A percentile compares a stretch with the other conserved stretches of the same genome.
Evolutionary conservation across 768 basidiomycete species (phyloP).

Genomic region (Mrakia blollopis): DNA sequence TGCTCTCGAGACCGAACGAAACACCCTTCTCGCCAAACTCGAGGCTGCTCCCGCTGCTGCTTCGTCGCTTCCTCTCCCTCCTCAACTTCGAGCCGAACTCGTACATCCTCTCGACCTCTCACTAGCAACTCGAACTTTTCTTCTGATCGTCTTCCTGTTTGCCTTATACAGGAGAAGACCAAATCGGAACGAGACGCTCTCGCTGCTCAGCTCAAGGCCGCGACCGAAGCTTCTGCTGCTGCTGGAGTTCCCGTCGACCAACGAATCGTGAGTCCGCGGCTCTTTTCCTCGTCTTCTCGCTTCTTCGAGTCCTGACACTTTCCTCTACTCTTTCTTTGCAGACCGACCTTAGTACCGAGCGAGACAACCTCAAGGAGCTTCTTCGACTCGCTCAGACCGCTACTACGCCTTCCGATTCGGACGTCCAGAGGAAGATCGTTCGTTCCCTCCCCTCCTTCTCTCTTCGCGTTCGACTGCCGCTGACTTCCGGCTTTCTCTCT

Average conservation of each 20-base stretch:
- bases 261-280: neutral
- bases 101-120: neutral
- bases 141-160: neutral
- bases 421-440: slow-evolving; percentile 11
- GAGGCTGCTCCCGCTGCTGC: slow-evolving; percentile 1
- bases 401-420: neutral
- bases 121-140: neutral
- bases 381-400: slow-evolving; percentile 7
- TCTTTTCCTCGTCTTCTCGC: neutral
- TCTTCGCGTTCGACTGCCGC: neutral
- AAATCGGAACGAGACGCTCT: slow-evolving; percentile 4
- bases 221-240: neutral
- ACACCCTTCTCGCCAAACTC: slow-evolving; percentile 8
- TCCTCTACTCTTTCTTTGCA: neutral
- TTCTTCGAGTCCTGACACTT: neutral
- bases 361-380: slow-evolving; percentile 8
- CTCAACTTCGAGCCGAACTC: neutral
- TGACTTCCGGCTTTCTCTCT: neutral
- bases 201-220: neutral
- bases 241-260: neutral
- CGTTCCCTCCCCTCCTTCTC: neutral
- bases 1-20: slow-evolving; percentile 9
- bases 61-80: neutral
- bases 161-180: slow-evolving; percentile 8
- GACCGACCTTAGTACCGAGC: neutral